Evolutionary conservation across 306 rosid genomes (phyloP), one percentile per base, ranked within the genome.

Genomic region (Pachyrhizus erosus): DNA sequence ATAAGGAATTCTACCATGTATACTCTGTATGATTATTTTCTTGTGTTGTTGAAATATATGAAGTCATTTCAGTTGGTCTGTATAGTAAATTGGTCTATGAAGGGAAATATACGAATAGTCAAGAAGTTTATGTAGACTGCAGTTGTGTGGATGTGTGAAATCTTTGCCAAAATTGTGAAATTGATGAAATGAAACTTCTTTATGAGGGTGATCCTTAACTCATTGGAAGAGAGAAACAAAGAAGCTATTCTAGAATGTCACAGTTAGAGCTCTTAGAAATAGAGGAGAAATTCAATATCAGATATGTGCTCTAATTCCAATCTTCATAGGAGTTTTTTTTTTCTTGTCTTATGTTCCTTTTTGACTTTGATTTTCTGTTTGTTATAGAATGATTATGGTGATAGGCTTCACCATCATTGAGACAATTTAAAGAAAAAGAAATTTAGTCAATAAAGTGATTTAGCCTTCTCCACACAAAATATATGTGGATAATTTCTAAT

Each of bases 231-330:
- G 73, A 70, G 65, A 57, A 31, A 49, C 14, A 62, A 21, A 58
- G 26, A 29, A 80, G 20, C 39, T 70, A 23, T 58, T 29, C 43
- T 48, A 31, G 64, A 57, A 42, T 57, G 4, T 10, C 21, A 23
- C 48, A 45, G 65, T 60, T 31, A 26, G 46, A 71, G n/a, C 17
- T 51, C 74, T 23, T 11, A 55, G 37, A 20, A 45, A 26, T 18
- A 27, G 48, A 29, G 77, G 52, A 55, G n/a, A 72, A 80, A 21
- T 31, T 57, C 24, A 68, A 68, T 76, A 48, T 76, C 54, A 48
- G 17, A 55, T 55, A 54, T 29, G 48, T n/a, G 24, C 29, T 42
- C 52, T 49, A 39, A 64, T 65, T 26, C 29, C 39, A 29, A n/a
- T 75, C 34, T 18, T 57, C 24, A 42, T 62, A 29, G 24, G 49